Evolutionary conservation across 2,329 filamentous ascomycete species (phyloP).

Genomic region (Pyricularia grisea): DNA sequence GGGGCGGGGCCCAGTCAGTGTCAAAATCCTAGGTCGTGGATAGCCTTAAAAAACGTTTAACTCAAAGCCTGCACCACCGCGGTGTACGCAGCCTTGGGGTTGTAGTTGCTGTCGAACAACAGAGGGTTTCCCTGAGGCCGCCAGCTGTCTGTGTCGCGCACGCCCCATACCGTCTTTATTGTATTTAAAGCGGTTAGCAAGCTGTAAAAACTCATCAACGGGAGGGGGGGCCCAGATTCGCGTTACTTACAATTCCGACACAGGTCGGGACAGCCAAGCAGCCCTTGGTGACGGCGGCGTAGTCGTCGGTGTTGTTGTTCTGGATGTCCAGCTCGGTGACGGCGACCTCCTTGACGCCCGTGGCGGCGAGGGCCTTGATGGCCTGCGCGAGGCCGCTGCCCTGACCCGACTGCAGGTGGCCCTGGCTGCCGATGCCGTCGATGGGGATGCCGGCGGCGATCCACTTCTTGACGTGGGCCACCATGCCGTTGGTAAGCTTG

Average conservation of each 20-base stretch:
- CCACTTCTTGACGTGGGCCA: conserved; percentile 54
- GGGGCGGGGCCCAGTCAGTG: neutral
- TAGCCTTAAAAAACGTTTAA: neutral
- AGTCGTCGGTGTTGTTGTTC: conserved; percentile 44
- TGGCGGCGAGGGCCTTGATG: conserved; percentile 40
- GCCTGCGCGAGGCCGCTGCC: conserved; percentile 36
- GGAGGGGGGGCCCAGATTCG: too few species aligned
- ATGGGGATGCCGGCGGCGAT: conserved; percentile 51
- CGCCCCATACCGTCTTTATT: conserved; percentile 1
- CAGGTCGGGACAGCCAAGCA: conserved; percentile 51
- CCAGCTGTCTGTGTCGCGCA: conserved; percentile 35
- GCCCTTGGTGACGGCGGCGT: conserved; percentile 45
- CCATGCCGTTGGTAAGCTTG: conserved; percentile 47
- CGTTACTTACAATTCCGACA: conserved; percentile 37
- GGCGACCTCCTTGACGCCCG: conserved; percentile 45
- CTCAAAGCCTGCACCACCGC: conserved; percentile 28
- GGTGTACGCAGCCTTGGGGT: conserved; percentile 41
- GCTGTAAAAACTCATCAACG: neutral
- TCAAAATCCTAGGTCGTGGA: neutral
- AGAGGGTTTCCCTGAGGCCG: conserved; percentile 37
- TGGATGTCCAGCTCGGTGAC: conserved; percentile 62
- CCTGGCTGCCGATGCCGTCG: conserved; percentile 54
- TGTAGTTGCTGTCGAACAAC: conserved; percentile 42
- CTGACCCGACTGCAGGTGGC: conserved; percentile 38
- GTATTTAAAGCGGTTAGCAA: neutral